A percentile compares a stretch with the other conserved stretches of the same genome.
Conservation (phyloP, 2,329 filamentous ascomycete genomes). For the Penicillium sp. region DNA sequence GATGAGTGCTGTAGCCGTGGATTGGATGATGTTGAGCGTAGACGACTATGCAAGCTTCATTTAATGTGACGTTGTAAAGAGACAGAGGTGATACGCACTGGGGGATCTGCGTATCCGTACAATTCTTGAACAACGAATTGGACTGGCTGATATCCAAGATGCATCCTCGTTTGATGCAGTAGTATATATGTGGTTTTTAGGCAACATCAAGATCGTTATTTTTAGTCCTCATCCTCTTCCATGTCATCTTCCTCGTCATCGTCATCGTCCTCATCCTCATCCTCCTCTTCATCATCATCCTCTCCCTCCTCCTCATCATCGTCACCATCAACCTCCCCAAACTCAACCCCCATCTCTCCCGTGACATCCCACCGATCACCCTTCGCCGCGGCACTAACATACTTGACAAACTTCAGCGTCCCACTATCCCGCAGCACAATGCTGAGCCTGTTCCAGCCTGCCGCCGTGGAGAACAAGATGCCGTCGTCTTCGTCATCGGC, state of each 20-base stretch:
- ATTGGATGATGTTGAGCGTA: too few relatives aligned
- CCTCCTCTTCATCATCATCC: constrained; percentile 18
- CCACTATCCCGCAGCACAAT: constrained; percentile 88
- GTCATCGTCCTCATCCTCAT: constrained; percentile 16
- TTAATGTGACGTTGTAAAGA: too few relatives aligned
- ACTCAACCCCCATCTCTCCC: constrained; percentile 74
- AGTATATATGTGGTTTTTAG: background rate
- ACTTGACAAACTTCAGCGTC: constrained; percentile 93
- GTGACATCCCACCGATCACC: constrained; percentile 94
- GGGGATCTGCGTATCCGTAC: too few relatives aligned
- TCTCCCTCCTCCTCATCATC: constrained; percentile 31
- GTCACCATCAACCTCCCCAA: constrained; percentile 56
- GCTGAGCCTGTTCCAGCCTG: constrained; percentile 87
- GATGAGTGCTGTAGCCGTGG: too few relatives aligned
- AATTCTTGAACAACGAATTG: background rate
- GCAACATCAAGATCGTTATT: constrained; percentile 2
- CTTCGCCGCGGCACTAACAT: constrained; percentile 79
- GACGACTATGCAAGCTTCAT: too few relatives aligned
- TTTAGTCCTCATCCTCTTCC: constrained; percentile 18
- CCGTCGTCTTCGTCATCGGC: constrained; percentile 72
- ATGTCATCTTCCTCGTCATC: constrained; percentile 17
- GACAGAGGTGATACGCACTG: too few relatives aligned
- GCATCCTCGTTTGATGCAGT: too few relatives aligned
- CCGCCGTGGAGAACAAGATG: constrained; percentile 70
- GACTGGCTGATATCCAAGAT: background rate